Evolutionary conservation across 148 eudicot genomes (phyloP).

Genomic region (Nyssa sinensis): DNA sequence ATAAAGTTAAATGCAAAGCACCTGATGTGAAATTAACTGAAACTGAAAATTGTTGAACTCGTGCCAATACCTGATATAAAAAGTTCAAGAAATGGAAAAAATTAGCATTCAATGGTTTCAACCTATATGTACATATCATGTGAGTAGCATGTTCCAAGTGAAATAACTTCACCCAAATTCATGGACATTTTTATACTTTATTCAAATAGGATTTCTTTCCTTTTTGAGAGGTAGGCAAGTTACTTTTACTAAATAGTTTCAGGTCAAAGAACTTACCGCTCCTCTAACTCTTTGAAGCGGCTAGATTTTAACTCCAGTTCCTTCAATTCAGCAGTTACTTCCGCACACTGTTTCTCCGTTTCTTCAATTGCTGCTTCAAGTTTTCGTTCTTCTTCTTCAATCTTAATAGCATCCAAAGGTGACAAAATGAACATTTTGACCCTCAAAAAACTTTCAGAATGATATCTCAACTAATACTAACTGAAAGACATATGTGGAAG

Average conservation of each 20-base stretch:
- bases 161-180: background rate
- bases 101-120: background rate
- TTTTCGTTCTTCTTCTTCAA: slow-evolving; percentile 93
- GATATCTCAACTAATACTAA: background rate
- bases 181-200: background rate
- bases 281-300: slow-evolving; percentile 93
- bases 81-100: background rate
- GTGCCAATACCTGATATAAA: slow-evolving; percentile 83
- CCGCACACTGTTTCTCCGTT: slow-evolving; percentile 80
- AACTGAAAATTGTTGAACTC: slow-evolving; percentile 97
- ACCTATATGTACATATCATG: background rate
- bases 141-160: background rate
- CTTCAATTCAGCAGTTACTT: slow-evolving; percentile 83
- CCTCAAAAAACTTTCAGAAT: slow-evolving; percentile 15
- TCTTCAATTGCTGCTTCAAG: slow-evolving; percentile 92
- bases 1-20: slow-evolving; percentile 24
- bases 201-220: background rate
- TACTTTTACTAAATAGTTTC: slow-evolving; percentile 3
- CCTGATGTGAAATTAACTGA: slow-evolving; percentile 96
- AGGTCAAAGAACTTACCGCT: slow-evolving; percentile 48
- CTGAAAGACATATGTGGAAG: background rate
- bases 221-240: background rate
- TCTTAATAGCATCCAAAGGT: slow-evolving; percentile 37
- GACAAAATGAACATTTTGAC: slow-evolving; percentile 20
- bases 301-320: slow-evolving; percentile 80